A percentile compares a stretch with the other conserved stretches of the same genome.
phyloP scores from a whole-genome alignment of 148 eudicot genomes.

The Dysphania ambrosioides region DNA sequence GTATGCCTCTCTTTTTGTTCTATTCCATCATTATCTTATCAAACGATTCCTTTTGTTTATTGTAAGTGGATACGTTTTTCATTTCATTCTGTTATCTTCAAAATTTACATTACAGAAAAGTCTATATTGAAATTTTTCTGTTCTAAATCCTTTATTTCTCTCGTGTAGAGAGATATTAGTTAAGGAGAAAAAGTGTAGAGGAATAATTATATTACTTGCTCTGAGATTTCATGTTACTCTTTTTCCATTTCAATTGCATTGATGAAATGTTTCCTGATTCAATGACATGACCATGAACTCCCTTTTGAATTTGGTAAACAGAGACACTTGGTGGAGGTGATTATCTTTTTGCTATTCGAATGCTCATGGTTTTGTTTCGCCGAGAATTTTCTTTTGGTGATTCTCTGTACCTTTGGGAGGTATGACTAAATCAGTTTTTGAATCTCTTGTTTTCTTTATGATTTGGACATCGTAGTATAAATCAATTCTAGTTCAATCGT shows the following conservation, averaged over 20 bases:
- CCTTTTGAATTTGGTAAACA: conserved; percentile 39
- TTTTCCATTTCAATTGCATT: background rate
- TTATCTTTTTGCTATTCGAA: conserved; percentile 88
- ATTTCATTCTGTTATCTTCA: no score
- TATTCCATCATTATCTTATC: background rate
- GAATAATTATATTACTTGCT: background rate
- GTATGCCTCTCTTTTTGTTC: conserved; percentile 36
- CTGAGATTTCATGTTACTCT: background rate
- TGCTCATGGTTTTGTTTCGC: conserved; percentile 99
- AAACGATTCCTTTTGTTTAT: background rate
- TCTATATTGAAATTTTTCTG: background rate
- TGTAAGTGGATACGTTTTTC: background rate
- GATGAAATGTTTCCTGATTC: background rate
- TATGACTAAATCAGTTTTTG: conserved; percentile 30
- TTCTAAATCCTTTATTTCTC: background rate
- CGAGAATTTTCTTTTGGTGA: conserved; percentile 94
- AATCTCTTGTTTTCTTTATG: background rate
- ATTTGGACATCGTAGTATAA: no score
- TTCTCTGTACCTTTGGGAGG: conserved; percentile 99
- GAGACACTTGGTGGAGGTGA: conserved; percentile 92
- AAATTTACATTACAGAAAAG: background rate
- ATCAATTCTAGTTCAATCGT: background rate
- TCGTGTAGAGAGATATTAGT: background rate
- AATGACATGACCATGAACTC: background rate
- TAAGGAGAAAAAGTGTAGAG: background rate